Conservation (phyloP, 345 rosid species). For the Clarkia xantiana region DNA sequence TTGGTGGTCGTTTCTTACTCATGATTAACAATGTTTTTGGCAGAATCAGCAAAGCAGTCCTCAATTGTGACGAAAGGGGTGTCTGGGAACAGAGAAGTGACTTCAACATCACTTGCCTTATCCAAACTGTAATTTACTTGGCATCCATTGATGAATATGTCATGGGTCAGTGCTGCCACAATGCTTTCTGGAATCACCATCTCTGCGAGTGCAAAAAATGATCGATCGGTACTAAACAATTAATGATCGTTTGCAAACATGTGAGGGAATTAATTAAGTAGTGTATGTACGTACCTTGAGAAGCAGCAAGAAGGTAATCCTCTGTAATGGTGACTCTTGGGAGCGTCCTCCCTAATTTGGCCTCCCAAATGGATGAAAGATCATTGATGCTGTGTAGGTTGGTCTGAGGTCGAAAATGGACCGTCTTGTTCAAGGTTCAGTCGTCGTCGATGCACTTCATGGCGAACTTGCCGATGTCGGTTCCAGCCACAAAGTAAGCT, state of each 20-base stretch:
- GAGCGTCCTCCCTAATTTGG: constrained; percentile 31
- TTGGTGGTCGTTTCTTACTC: background rate
- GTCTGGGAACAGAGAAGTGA: constrained; percentile 25
- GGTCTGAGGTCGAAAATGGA: constrained; percentile 42
- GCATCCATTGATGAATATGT: constrained; percentile 60
- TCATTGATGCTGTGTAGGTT: constrained; percentile 44
- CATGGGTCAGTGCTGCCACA: constrained; percentile 61
- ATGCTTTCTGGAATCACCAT: constrained; percentile 38
- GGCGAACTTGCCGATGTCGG: constrained; percentile 54
- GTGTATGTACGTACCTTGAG: constrained; percentile 42
- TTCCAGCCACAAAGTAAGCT: constrained; percentile 55
- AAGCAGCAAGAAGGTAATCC: constrained; percentile 27
- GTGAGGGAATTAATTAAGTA: background rate
- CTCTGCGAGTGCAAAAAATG: constrained; percentile 16
- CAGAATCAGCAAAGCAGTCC: constrained; percentile 33
- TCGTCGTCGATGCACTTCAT: constrained; percentile 33
- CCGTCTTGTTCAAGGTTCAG: constrained; percentile 35
- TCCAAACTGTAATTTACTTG: constrained; percentile 33
- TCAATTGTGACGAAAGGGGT: constrained; percentile 29
- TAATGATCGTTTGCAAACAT: too few relatives aligned
- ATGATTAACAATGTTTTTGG: constrained; percentile 3
- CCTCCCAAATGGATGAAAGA: constrained; percentile 57
- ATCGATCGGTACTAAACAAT: background rate
- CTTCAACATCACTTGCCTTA: constrained; percentile 23
- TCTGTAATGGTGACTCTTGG: constrained; percentile 33